Conservation (phyloP, 163 green algal species). For the Volvox carteri region DNA sequence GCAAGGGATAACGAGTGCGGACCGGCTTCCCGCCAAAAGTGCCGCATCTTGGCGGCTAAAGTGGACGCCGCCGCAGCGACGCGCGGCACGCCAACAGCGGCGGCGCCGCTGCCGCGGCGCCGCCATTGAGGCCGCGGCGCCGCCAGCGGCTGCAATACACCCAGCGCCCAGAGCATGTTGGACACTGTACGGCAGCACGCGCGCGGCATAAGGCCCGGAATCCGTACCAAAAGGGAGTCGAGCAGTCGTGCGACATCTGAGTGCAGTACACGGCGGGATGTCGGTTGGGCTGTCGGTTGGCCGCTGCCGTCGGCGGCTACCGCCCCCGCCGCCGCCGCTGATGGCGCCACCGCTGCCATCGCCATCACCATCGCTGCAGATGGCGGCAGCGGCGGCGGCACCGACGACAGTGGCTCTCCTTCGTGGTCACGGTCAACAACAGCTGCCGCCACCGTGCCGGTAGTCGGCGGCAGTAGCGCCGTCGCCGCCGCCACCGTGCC, state of each 20-base stretch:
- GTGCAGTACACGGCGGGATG: neutral
- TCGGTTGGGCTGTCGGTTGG: neutral
- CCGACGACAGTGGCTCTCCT: too few species aligned
- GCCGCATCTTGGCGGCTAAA: slow-evolving; percentile 42
- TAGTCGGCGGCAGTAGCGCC: too few species aligned
- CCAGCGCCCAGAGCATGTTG: slow-evolving; percentile 61
- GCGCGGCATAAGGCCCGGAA: slow-evolving; percentile 31
- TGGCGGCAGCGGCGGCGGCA: too few species aligned
- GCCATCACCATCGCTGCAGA: too few species aligned
- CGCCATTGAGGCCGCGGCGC: neutral
- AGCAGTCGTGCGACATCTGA: slow-evolving; percentile 9
- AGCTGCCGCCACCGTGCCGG: too few species aligned
- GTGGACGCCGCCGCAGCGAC: neutral
- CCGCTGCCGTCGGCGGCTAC: too few species aligned
- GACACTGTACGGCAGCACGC: slow-evolving; percentile 44
- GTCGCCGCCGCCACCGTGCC: too few species aligned
- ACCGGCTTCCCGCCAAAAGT: slow-evolving; percentile 14
- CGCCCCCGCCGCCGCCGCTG: too few species aligned
- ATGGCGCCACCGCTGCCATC: too few species aligned
- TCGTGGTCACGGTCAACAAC: too few species aligned
- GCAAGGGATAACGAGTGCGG: slow-evolving; percentile 26
- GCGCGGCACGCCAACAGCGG: neutral
- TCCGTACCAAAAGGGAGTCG: neutral
- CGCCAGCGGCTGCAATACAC: slow-evolving; percentile 47
- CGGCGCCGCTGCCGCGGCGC: neutral